Evolutionary conservation across 2,329 filamentous ascomycete species (phyloP).

Genomic region (Aspergillus fumigatus): DNA sequence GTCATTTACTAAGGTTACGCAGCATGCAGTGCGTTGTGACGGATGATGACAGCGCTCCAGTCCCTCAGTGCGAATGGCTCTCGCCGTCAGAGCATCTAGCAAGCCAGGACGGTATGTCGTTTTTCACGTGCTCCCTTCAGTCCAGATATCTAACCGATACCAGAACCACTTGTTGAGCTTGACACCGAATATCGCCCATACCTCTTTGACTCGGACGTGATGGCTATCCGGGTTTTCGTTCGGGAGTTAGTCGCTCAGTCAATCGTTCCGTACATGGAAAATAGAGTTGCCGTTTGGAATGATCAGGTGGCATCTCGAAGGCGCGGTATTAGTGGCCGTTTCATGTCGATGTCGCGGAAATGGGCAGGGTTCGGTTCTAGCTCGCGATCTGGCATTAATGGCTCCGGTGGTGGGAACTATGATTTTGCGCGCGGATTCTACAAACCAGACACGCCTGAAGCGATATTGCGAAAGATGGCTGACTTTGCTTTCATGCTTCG

Average conservation of each 20-base stretch:
- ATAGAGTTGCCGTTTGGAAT: constrained; percentile 87
- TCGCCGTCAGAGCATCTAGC: constrained; percentile 79
- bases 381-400: constrained; percentile 54
- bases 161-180: constrained; percentile 50
- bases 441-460: constrained; percentile 76
- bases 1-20: constrained; percentile 80
- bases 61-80: constrained; percentile 84
- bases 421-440: constrained; percentile 77
- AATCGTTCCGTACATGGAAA: constrained; percentile 93
- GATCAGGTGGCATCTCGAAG: constrained; percentile 91
- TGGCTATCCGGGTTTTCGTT: constrained; percentile 81
- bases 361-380: constrained; percentile 76
- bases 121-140: background rate
- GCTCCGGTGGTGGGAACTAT: constrained; percentile 60
- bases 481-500: constrained; percentile 97
- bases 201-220: constrained; percentile 88
- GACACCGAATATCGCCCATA: constrained; percentile 65
- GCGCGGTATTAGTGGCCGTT: constrained; percentile 83
- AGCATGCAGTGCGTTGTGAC: constrained; percentile 81
- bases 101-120: constrained; percentile 52
- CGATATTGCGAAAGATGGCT: constrained; percentile 84
- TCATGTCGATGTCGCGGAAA: constrained; percentile 87
- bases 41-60: constrained; percentile 81
- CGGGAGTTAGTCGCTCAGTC: constrained; percentile 95
- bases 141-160: constrained; percentile 6